These are phyloP conservation scores for Phlegmacium glaucopus DNA, from an alignment of 768 basidiomycete species.

Conservation along the genomic window DNA sequence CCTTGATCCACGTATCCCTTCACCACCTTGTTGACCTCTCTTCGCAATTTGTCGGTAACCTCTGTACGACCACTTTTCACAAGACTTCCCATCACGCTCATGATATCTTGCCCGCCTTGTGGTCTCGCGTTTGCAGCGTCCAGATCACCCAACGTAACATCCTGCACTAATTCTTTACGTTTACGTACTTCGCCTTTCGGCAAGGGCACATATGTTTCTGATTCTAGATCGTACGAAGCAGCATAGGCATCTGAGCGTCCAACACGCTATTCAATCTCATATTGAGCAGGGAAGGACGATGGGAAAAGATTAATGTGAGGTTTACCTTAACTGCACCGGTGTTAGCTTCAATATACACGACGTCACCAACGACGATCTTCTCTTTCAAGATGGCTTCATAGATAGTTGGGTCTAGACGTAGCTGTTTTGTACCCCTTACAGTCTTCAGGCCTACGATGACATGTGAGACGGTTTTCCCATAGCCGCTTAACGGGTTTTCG, in stretches of 20 bases:
- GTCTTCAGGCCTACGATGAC: slow-evolving; percentile 96
- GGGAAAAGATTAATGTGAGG: slow-evolving; percentile 4
- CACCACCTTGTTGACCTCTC: slow-evolving; percentile 97
- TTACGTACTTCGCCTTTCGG: slow-evolving; percentile 98
- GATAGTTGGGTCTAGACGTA: slow-evolving; percentile 90
- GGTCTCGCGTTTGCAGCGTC: slow-evolving; percentile 97
- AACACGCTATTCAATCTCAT: slow-evolving; percentile 61
- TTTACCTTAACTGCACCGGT: slow-evolving; percentile 92
- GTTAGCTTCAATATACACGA: slow-evolving; percentile 92
- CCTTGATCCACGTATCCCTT: slow-evolving; percentile 98
- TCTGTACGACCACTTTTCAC: slow-evolving; percentile 94
- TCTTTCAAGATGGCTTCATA: slow-evolving; percentile 98
- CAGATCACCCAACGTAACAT: slow-evolving; percentile 91
- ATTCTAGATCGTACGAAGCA: slow-evolving; percentile 95
- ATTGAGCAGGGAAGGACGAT: slow-evolving; percentile 1
- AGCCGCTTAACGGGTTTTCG: slow-evolving; percentile 95
- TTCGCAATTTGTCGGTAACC: slow-evolving; percentile 92
- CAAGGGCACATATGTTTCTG: slow-evolving; percentile 96
- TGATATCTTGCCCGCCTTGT: slow-evolving; percentile 96
- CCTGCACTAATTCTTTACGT: slow-evolving; percentile 92
- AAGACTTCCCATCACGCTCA: slow-evolving; percentile 93
- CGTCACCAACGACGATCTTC: slow-evolving; percentile 94
- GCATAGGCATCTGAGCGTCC: slow-evolving; percentile 97
- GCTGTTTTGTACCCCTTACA: slow-evolving; percentile 88
- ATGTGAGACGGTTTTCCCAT: slow-evolving; percentile 98